Base-by-base conservation (phyloP, 192 early-diverging fungal species). In the Haplosporangium gracile region DNA sequence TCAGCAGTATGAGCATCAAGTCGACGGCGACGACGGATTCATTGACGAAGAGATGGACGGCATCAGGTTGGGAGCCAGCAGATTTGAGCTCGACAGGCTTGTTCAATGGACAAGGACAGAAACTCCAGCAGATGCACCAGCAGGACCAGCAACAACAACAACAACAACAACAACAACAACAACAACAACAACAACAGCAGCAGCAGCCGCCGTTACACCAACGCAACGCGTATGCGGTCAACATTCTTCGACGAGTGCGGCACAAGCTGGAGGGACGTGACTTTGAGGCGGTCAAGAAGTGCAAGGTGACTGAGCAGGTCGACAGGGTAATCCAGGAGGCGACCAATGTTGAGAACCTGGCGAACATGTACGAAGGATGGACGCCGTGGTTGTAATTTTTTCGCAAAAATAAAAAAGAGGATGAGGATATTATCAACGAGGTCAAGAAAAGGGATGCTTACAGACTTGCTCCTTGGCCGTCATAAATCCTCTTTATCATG, bases 361-460 rank as follows among this genome's bases (percentile, higher is more conserved):
- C 93, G n/a, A 77, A 89, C 26, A 96, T 97, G 95, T 97, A 95
- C 77, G 96, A 97, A 87, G 96, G 96, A 3, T 97, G 96, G 96
- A 97, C 96, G 73, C 90, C 91, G 32, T 97, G 96, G 96, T 92
- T 97, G 36, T 97, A 91, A 84, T 40, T 40, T 24, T 40, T 40
- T n/a, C 2, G 69, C 9, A 40, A 40, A 70, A 34, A 32, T 42
- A 38, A 42, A 42, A 40, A 18, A 40, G 38, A 70, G 8, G 24
- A 40, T 42, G 36, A 40, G 7, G 42, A 18, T n/a, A 40, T 13
- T 9, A 24, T 6, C 40, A 70, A 13, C 39, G 69, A 40, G 20
- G 5, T 22, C 22, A 24, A 40, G n/a, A 72, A 45, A 45, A 13
- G 42, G 42, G 42, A 45, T 45, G 43, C 13, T 45, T 45, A 11